Evolutionary conservation across 108 stramenopile species (phyloP), one percentile per base, ranked within the genome.

Genomic region (Fragilariopsis cylindrus): DNA sequence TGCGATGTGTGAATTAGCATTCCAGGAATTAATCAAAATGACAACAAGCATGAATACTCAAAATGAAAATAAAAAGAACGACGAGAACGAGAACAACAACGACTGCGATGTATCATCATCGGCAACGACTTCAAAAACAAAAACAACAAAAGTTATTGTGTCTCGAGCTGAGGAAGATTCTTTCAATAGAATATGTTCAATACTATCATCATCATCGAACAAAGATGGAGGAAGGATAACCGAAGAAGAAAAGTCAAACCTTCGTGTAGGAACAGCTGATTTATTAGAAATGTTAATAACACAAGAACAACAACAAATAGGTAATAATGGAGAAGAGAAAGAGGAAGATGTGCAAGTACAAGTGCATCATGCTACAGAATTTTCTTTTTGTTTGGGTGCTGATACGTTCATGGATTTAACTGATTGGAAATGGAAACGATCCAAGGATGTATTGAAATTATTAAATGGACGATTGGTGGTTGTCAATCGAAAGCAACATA

Each of bases 361-460:
- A 13, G 63, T 8, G 7, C 8, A 18, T 7, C 2, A 1, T 16
- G 5, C 5, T 13, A 70, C 64, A 4, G 77, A 82, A 46, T 82
- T 76, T 56, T 80, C 81, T n/a, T 82, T 92, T 56, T 88, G 88
- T 55, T 67, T 95, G 60, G 94, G 94, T 6, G 84, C 89, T 9
- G 94, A 95, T 65, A 87, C 94, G 30, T 95, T 92, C 76, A 74
- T 89, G 57, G 91, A 92, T 63, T 79, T 95, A 80, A 84, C 86
- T 9, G 75, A 52, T 4, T 87, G 86, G 57, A 89, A 91, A 72
- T 95, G 94, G 94, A 90, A 80, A 68, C 78, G 89, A 66, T 77
- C 84, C 8, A 73, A 80, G 42, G 92, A 91, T 62, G 83, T 95
- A 3, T 67, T 92, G 46, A 5, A 60, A 19, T 57, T 89, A 45